Evolutionary conservation across 1,284 basidiomycete species (phyloP), one percentile per base, ranked within the genome.

Genomic region (Austroboletus novae-zelandiae): DNA sequence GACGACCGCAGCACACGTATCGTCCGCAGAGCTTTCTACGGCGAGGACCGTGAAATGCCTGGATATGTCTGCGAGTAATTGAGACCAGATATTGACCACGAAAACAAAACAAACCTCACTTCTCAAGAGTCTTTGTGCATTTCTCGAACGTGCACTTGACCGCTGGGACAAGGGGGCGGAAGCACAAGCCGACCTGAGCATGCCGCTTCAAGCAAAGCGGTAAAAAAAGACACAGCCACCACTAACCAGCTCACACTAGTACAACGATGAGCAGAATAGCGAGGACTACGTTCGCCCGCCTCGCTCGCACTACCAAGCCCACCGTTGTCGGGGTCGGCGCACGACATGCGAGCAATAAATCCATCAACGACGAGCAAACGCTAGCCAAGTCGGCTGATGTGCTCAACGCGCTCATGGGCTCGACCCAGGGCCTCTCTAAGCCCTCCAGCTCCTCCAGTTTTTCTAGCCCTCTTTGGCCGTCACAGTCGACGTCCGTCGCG

Each of bases 1-100:
- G 43, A 96, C 86, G 47, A 97, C 75, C 2, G 92, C 87, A 15
- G 85, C 91, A 61, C 91, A 94, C 1, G 91, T 89, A 65, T 96
- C 94, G 68, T 97, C 94, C 7, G 93, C 93, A 11, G 90, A 93
- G 1, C 88, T 82, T 65, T 90, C 87, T 34, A 97, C 68, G 1
- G 85, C 93, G 14, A 97, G 81, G 3, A 96, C 84, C 3, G 80
- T 85, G 59, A 87, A 83, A 25, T 25, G 9, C 18, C 59, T 49
- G 20, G 18, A 44, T n/a, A 8, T 9, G 20, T 25, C 42, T 51
- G 30, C 20, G n/a, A 14, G 9, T n/a, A 31, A 17, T 45, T 18
- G 2, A 23, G 14, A 5, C 15, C 9, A 6, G 27, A 35, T n/a
- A 23, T 37, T 5, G 15, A 15, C 11, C 14, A 34, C 1, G 4